Evolutionary conservation across 139 green algal species (phyloP).

Genomic region (Mesotaenium endlicherianum): DNA sequence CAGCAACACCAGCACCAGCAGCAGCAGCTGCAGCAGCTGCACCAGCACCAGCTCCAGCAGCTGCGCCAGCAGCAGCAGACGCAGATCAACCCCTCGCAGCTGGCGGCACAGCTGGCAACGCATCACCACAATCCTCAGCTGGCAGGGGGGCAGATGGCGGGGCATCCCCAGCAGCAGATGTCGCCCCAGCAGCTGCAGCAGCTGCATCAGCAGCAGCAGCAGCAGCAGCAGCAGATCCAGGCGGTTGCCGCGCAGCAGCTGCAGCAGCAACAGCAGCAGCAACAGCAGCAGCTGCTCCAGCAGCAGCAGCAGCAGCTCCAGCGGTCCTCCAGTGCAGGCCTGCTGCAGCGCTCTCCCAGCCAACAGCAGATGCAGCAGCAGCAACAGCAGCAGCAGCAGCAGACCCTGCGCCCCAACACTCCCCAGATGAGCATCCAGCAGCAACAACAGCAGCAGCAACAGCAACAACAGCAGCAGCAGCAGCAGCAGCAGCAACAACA

Average conservation of each 20-base stretch:
- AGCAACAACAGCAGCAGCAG: conserved; percentile 11
- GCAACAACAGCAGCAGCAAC: conserved; percentile 9
- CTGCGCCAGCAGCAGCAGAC: neutral
- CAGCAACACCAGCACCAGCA: neutral
- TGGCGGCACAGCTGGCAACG: neutral
- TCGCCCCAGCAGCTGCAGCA: neutral
- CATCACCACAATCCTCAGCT: neutral
- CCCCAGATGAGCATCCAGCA: too few relatives aligned
- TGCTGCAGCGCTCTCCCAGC: neutral
- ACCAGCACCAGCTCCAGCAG: neutral
- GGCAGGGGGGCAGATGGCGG: neutral
- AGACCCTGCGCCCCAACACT: too few relatives aligned
- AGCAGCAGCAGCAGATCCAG: conserved; percentile 5
- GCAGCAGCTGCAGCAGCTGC: neutral
- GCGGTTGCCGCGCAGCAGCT: neutral
- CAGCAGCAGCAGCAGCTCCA: conserved; percentile 7
- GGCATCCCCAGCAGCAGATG: neutral
- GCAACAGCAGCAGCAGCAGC: conserved; percentile 10
- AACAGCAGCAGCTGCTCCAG: neutral
- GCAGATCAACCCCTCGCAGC: neutral
- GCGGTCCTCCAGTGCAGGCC: neutral
- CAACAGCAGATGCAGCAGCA: neutral
- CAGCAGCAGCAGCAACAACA: conserved; percentile 13
- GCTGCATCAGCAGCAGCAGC: neutral
- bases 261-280: conserved; percentile 6